Base-by-base conservation (phyloP, 164 flowering plant species). In the Vitis labrusca region DNA sequence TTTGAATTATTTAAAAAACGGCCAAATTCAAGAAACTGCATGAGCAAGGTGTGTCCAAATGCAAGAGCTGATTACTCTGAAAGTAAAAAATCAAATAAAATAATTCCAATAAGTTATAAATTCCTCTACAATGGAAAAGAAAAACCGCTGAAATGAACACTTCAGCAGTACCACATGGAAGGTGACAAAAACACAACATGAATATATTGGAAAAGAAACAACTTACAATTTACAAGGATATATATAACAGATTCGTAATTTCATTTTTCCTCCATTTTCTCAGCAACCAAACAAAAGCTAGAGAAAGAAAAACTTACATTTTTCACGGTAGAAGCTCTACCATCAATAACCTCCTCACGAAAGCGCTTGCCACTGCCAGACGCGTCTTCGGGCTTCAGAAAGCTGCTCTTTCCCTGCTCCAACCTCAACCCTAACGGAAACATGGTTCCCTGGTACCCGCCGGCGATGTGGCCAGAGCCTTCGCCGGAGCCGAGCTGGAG, bases 371-470 rank as follows among this genome's bases (percentile, higher is more conserved):
- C 88, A 57, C 88, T 85, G 27, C 89, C 94, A 7, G 89, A 81
- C 9, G 85, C 86, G 8, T 86, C 93, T 50, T 86, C 91, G 63
- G 81, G 81, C 74, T 88, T 88, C 77, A 82, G 50, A 48, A 81
- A 90, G 71, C 85, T 85, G 44, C 77, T 73, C 15, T 81, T 89
- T 16, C 92, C 93, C 68, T 89, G 94, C 63, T 93, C 97, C 83
- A 93, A 79, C 77, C 97, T 89, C 76, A 90, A 74, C 47, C 91
- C 97, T 63, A 91, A 74, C 16, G 97, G 97, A 66, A 87, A 93
- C 29, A 80, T 73, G 30, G 77, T 55, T 44, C 86, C 86, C 49
- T 78, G 87, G 65, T 61, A 83, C 23, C 81, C 84, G 19, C 70
- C 73, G 48, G 69, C 57, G 44, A 68, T 69, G 56, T 78, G 82